A percentile compares a stretch with the other conserved stretches of the same genome.
Conservation (phyloP, 345 rosid genomes). For the Salix suchowensis region DNA sequence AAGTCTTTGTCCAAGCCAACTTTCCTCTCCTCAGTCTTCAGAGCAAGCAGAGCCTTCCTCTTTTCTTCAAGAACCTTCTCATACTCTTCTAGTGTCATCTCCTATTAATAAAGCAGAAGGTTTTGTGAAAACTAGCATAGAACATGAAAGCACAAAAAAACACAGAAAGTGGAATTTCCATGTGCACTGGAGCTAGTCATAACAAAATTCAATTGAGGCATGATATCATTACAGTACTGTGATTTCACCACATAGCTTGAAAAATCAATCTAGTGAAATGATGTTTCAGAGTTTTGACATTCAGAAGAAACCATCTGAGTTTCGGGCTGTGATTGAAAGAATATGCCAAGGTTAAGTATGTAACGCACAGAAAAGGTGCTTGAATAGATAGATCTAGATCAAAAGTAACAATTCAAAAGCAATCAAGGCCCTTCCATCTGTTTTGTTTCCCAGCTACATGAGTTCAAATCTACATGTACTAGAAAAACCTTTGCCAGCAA, state of each 20-base stretch:
- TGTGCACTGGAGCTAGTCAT: neutral
- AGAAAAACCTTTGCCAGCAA: neutral
- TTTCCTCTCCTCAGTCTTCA: slow-evolving; percentile 75
- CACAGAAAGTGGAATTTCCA: neutral
- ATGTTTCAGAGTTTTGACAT: neutral
- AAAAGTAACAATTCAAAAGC: neutral
- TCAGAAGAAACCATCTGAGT: neutral
- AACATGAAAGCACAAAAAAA: neutral
- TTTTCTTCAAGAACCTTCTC: slow-evolving; percentile 81
- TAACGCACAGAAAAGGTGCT: neutral
- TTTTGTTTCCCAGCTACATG: neutral
- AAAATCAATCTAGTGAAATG: neutral
- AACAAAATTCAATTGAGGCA: neutral
- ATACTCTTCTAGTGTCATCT: slow-evolving; percentile 97
- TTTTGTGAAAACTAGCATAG: neutral
- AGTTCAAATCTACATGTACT: neutral
- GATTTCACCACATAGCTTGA: neutral
- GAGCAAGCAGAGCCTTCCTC: slow-evolving; percentile 61
- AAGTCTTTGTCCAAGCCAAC: slow-evolving; percentile 68
- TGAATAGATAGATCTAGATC: neutral
- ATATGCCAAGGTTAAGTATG: neutral
- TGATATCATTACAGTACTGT: neutral
- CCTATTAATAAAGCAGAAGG: slow-evolving; percentile 31
- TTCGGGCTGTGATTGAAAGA: neutral
- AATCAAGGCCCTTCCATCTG: neutral